Evolutionary conservation across 495 filamentous ascomycete species (phyloP), one percentile per base, ranked within the genome.

Genomic region (Penicillium paradoxum): DNA sequence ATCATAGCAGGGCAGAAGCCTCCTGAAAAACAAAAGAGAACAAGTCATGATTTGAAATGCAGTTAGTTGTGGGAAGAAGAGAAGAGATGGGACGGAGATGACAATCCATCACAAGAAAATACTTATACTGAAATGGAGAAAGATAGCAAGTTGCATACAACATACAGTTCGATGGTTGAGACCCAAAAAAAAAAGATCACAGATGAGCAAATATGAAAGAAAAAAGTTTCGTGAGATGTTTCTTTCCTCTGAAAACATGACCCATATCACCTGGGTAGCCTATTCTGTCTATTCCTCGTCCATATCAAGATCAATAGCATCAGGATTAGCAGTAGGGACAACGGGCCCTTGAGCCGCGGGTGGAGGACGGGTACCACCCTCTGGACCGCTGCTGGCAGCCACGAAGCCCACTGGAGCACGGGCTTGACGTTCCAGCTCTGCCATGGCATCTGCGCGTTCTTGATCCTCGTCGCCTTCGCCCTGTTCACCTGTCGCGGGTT

Each of bases 351-450:
- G 70, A 7, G 63, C 50, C 21, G 65, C 57, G 27, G 69, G 67
- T n/a, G 62, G 67, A 49, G 75, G 70, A 19, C 80, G 77, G 52
- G 84, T 82, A 13, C 83, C 85, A n/a, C 82, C 89, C 67, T 93
- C 84, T 2, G 88, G 83, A 10, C 87, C 90, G 33, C 81, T 86
- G 60, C 80, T 88, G 27, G 92, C 85, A 34, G 92, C 87, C 37
- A 99, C 91, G 58, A 99, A 99, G 41, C 93, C 93, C 19, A 84
- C 77, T 0, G 95, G 93, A 2, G 92, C 92, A 34, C 87, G 80
- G 10, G 90, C 90, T 69, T 96, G 88, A 51, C 91, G 80, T 64
- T 97, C 93, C 49, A 98, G 73, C 30, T 85, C 87, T 27, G 85
- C 88, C 90, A 98, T 98, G 17, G 91, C 90, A 69, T 97, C 91